Evolutionary conservation across 805 yeast species (phyloP).

Genomic region (Isabelozyma rhagii): DNA sequence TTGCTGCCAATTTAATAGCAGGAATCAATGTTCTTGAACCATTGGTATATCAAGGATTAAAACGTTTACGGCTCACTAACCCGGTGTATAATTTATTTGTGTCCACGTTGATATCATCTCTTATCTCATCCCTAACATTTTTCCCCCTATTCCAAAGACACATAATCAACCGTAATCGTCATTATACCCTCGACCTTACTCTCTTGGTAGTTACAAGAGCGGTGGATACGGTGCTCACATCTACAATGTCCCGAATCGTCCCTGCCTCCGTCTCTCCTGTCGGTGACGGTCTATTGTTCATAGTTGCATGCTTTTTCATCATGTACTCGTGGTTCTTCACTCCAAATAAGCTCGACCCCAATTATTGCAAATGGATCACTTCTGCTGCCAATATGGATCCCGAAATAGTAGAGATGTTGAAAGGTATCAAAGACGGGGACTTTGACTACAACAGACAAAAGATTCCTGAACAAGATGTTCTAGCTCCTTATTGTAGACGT

Average conservation of each 20-base stretch:
- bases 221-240: constrained; percentile 27
- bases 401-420: constrained; percentile 31
- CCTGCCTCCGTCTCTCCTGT: constrained; percentile 5
- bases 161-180: constrained; percentile 24
- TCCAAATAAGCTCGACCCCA: constrained; percentile 40
- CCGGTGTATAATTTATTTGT: constrained; percentile 5
- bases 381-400: constrained; percentile 47
- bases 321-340: constrained; percentile 38
- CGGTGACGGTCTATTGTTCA: constrained; percentile 29
- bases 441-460: constrained; percentile 19
- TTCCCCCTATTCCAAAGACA: constrained; percentile 34
- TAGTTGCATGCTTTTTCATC: constrained; percentile 25
- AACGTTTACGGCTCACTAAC: not conserved
- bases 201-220: constrained; percentile 35
- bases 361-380: constrained; percentile 47
- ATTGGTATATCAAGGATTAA: constrained; percentile 8
- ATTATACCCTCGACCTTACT: constrained; percentile 33
- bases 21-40: constrained; percentile 30
- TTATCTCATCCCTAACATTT: constrained; percentile 21
- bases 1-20: constrained; percentile 30
- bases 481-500: constrained; percentile 28
- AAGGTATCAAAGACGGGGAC: constrained; percentile 24
- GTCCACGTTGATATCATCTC: constrained; percentile 22
- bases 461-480: constrained; percentile 14
- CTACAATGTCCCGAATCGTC: constrained; percentile 9